These are phyloP conservation scores for Lotmaria passim DNA, from an alignment of 208 protist genomes.

Conservation along the genomic window DNA sequence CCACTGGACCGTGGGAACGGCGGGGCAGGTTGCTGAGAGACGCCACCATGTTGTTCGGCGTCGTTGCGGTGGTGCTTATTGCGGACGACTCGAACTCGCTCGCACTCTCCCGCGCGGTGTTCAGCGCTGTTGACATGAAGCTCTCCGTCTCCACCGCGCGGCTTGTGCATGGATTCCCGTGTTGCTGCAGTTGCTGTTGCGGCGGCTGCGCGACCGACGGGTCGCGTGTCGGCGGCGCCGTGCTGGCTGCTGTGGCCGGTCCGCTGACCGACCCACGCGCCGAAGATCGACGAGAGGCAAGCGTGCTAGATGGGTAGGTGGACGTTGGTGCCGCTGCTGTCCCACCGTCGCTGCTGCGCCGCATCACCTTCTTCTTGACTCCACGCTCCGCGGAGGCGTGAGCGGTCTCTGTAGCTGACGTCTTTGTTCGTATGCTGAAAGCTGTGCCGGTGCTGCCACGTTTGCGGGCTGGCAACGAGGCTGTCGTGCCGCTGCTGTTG, in stretches of 20 bases:
- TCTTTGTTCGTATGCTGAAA: background rate
- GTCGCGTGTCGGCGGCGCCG: slow-evolving; percentile 16
- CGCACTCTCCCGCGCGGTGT: slow-evolving; percentile 14
- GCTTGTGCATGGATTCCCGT: background rate
- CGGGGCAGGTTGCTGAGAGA: background rate
- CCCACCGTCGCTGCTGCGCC: slow-evolving; percentile 5
- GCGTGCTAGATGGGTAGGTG: slow-evolving; percentile 1
- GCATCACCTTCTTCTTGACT: slow-evolving; percentile 18
- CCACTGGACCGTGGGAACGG: slow-evolving; percentile 41
- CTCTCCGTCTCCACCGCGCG: background rate
- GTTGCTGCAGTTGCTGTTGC: slow-evolving; percentile 1
- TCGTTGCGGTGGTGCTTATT: background rate
- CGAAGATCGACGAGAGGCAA: slow-evolving; percentile 4
- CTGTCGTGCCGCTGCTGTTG: background rate
- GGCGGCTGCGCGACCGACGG: slow-evolving; percentile 10
- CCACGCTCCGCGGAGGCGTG: background rate
- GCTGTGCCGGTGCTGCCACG: background rate
- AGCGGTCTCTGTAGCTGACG: slow-evolving; percentile 8
- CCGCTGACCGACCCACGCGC: slow-evolving; percentile 10
- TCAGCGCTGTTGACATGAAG: slow-evolving; percentile 7
- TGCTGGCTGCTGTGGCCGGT: slow-evolving; percentile 7
- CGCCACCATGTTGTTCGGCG: background rate
- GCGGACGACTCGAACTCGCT: slow-evolving; percentile 7
- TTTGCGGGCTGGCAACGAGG: background rate
- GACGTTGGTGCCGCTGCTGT: background rate